Base-by-base conservation (phyloP, 2,329 filamentous ascomycete genomes). In the Rutstroemia sp. region DNA sequence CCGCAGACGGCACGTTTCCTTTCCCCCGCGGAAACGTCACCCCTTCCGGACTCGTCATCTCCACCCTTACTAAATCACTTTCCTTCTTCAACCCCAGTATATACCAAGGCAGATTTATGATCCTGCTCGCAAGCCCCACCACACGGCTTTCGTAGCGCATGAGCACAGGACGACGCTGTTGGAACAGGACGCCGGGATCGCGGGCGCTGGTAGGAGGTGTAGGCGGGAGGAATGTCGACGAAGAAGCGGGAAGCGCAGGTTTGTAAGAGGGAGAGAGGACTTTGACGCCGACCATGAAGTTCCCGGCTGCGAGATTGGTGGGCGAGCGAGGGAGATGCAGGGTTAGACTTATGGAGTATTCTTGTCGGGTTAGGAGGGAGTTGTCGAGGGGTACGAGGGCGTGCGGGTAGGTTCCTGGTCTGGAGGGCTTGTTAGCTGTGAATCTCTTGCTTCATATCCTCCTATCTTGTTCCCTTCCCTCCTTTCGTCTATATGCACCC, bases 251-350 rank as follows among this genome's bases (percentile, higher is more conserved):
- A 59, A 55, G 27, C 63, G 66, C 52, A 68, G 59, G 55, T 4
- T 65, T 69, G 8, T 72, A 71, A 23, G 72, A 70, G 23, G 73
- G 72, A 25, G 77, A 77, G 50, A 88, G 78, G 52, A 96, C 80
- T 59, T 83, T 80, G 16, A 96, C 74, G 48, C 88, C 86, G 18
- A 97, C 75, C 94, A 99, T 99, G 77, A 96, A 97, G 73, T 97
- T 97, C 27, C 94, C 94, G 14, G 81, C 80, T 2, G 80, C 80
- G 21, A 88, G 73, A 66, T 99, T 99, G 1, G 78, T 72, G 0
- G 83, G 84, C 2, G 90, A 94, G 42, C 86, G 84, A 18, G 94
- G 94, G 61, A 99, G 77, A 3, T 81, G 79, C 34, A 99, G 77
- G 21, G 82, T 77, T 1, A 97, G 77, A 5, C 81, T 79, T 44